These are phyloP conservation scores for Tylopilus rubrobrunneus DNA, from an alignment of 768 basidiomycete species.

Conservation along the genomic window DNA sequence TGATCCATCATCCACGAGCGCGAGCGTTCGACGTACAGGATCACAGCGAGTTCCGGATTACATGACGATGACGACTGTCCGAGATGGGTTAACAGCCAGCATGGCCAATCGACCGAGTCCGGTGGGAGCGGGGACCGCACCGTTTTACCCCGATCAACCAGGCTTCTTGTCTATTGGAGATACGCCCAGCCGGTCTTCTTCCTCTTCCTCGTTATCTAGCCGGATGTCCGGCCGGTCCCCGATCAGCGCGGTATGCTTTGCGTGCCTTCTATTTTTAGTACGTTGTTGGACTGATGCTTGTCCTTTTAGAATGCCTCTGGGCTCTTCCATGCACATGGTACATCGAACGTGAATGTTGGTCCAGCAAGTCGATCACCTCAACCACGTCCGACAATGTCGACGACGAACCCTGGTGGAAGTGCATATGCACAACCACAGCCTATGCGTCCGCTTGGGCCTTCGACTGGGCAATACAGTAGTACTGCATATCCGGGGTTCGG, in stretches of 20 bases:
- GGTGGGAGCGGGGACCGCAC: slow-evolving; percentile 6
- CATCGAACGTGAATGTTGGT: slow-evolving; percentile 7
- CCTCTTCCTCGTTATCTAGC: slow-evolving; percentile 31
- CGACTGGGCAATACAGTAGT: slow-evolving; percentile 18
- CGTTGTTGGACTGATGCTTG: slow-evolving; percentile 5
- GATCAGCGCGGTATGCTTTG: slow-evolving; percentile 22
- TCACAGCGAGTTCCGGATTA: slow-evolving; percentile 30
- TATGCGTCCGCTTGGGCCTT: slow-evolving; percentile 13
- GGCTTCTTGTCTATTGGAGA: slow-evolving; percentile 22
- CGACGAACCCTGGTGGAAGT: slow-evolving; percentile 2
- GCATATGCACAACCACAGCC: slow-evolving; percentile 26
- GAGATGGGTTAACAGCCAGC: slow-evolving; percentile 27
- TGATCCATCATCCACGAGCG: slow-evolving; percentile 7
- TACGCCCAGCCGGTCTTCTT: slow-evolving; percentile 30
- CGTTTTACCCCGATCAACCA: slow-evolving; percentile 24
- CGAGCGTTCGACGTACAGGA: slow-evolving; percentile 12
- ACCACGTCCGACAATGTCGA: slow-evolving; percentile 11
- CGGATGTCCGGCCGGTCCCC: slow-evolving; percentile 31
- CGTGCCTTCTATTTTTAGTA: background rate
- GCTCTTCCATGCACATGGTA: slow-evolving; percentile 18
- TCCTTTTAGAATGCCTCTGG: slow-evolving; percentile 22
- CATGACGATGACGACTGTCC: slow-evolving; percentile 30
- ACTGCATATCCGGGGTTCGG: slow-evolving; percentile 19
- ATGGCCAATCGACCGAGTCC: slow-evolving; percentile 15
- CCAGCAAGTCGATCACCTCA: slow-evolving; percentile 19